Base-by-base conservation (phyloP, 176 grass and related monocot genomes). In the Bonia amplexicaulis region DNA sequence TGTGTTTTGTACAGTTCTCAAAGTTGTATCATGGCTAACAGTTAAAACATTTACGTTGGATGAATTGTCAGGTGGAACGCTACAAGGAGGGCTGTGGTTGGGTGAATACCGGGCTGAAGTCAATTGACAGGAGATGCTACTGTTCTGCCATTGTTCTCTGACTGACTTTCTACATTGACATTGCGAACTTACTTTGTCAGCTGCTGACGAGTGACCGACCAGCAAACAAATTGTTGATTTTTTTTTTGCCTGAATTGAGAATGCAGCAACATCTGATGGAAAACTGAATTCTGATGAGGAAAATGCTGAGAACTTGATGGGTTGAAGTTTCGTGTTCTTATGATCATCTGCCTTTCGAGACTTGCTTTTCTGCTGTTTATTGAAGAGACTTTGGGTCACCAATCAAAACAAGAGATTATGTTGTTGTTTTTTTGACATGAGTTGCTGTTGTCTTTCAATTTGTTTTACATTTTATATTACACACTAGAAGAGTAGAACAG, bases 11-110 rank as follows among this genome's bases (percentile, higher is more conserved):
- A 5, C 26, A 41, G 3, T 60, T 53, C 41, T 44, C 53, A 76
- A 47, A 55, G 37, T 58, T 78, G 25, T 63, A 9, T 46, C 9
- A 0, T 23, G 39, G 44, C 27, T 44, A 74, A 44, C 12, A 55
- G 41, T 49, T 25, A 1, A 35, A 49, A 25, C 31, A 4, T 26
- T 66, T 27, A 16, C 77, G 23, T 79, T 60, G 42, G 51, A 9
- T 27, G n/a, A 25, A 70, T 40, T 84, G 64, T 60, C 78, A 95
- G 93, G 89, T 95, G 87, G 95, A 98, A 45, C 85, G 72, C 71
- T 98, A 90, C 75, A 78, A 73, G 81, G 93, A 93, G 80, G 93
- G 93, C 12, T 74, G 41, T 49, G 85, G 87, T 0, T 97, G 93
- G 91, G 84, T 80, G 78, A 78, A 82, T 7, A 90, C 85, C 0